Evolutionary conservation across 495 filamentous ascomycete genomes (phyloP), one percentile per base, ranked within the genome.

Genomic region (Hypoxylon cercidicola): DNA sequence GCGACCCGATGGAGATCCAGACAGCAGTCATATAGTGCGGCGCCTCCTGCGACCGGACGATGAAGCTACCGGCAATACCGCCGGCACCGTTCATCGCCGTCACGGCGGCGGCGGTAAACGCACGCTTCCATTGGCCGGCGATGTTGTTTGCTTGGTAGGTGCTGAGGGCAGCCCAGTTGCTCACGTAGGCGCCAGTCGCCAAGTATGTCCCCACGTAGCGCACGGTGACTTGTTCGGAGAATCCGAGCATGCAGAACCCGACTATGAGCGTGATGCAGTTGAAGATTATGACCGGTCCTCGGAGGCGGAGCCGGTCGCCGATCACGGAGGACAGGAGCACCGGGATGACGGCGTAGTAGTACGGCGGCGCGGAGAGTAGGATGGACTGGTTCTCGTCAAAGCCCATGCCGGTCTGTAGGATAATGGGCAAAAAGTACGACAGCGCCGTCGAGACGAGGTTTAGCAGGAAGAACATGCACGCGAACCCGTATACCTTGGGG

Each of bases 111-210:
- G 88, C 86, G 4, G 86, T 89, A 43, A 88, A 89, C 0, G 85
- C 89, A 18, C 90, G 80, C 73, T 92, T 93, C 90, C 91, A 93
- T 68, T 92, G 90, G 1, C 84, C 71, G 23, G 69, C 83, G 23
- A 91, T 84, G 68, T 92, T 92, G 67, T 88, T 90, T 2, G 86
- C 84, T 66, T 90, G 87, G 62, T 89, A 93, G 0, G 89, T 85
- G 64, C 86, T 90, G 52, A 93, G 75, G 2, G 89, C 90, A 0
- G 90, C 89, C 90, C 90, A 93, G 61, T 93, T 93, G 3, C 84
- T 87, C 3, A 93, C 82, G 64, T 93, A 93, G 0, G 90, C 89
- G 0, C 90, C 90, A 0, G 90, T 93, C 0, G 90, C 88, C 1
- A 93, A 82, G 70, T 87, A 93, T 0, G 88, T 88, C 2, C 90